These are phyloP conservation scores for Telfairia occidentalis DNA, from an alignment of 331 rosid genomes.

Conservation along the genomic window DNA sequence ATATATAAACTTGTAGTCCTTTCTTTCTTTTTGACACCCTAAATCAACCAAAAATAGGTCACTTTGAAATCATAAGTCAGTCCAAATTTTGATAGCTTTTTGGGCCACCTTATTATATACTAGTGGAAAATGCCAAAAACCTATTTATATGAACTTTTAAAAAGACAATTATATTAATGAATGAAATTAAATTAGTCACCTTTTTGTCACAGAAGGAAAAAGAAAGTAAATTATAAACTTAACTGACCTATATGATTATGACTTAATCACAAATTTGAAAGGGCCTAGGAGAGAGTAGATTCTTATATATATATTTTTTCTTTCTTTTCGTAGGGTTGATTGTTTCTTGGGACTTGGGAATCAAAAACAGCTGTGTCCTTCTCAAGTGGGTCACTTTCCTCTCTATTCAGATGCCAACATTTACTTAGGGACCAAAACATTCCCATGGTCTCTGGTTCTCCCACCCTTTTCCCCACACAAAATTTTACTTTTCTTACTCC, in stretches of 20 bases:
- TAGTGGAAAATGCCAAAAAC: conserved; percentile 1
- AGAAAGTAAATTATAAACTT: neutral
- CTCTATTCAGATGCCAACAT: conserved; percentile 6
- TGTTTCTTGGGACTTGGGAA: conserved; percentile 5
- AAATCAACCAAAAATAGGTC: neutral
- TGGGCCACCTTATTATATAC: neutral
- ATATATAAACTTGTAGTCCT: neutral
- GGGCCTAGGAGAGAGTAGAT: neutral
- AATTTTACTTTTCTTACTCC: neutral
- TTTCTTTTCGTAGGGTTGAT: neutral
- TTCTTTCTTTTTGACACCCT: neutral
- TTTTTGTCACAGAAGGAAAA: neutral
- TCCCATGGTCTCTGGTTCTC: neutral
- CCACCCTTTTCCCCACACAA: neutral
- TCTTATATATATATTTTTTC: neutral
- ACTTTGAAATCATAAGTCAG: neutral
- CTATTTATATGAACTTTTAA: neutral
- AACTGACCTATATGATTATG: neutral
- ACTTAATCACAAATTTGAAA: neutral
- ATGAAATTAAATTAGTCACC: neutral
- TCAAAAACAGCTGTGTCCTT: conserved; percentile 6
- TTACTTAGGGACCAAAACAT: conserved; percentile 12
- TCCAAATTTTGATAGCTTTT: neutral
- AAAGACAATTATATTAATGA: neutral
- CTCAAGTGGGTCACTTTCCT: conserved; percentile 14